A percentile compares a stretch with the other conserved stretches of the same genome.
These are phyloP conservation scores for Trichoderma asperelloides DNA, from an alignment of 495 filamentous ascomycete genomes.

Conservation along the genomic window DNA sequence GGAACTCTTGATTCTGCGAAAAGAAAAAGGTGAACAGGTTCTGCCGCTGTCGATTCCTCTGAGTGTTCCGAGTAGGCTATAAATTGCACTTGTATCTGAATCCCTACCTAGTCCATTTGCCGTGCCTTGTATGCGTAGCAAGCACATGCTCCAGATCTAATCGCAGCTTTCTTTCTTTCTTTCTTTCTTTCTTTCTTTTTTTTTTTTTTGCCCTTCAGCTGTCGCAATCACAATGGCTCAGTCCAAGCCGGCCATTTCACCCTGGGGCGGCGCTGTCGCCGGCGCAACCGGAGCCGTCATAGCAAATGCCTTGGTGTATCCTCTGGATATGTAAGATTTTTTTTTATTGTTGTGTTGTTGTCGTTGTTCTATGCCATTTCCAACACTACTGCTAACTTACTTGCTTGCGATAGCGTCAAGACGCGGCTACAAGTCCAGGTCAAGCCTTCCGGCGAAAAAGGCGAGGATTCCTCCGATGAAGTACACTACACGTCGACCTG, in stretches of 20 bases:
- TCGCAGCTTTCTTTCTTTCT: no score
- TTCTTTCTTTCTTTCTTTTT: no score
- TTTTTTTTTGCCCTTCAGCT: no score
- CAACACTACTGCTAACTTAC: background rate
- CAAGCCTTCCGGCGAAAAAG: conserved; percentile 45
- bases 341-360: background rate
- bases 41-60: background rate
- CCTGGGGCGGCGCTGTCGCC: conserved; percentile 89
- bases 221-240: conserved; percentile 53
- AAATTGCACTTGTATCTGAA: background rate
- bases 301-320: conserved; percentile 94
- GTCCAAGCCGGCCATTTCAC: conserved; percentile 76
- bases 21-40: no score
- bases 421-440: conserved; percentile 96
- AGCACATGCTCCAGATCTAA: no score
- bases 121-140: no score
- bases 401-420: conserved; percentile 59
- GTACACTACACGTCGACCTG: conserved; percentile 76
- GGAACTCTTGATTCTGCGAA: no score
- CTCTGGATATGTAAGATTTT: conserved; percentile 78
- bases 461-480: conserved; percentile 30
- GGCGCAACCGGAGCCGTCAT: conserved; percentile 90
- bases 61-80: background rate
- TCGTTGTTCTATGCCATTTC: background rate
- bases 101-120: background rate